These are phyloP conservation scores for Raphanus sativus DNA, from an alignment of 345 rosid species.

Conservation along the genomic window DNA sequence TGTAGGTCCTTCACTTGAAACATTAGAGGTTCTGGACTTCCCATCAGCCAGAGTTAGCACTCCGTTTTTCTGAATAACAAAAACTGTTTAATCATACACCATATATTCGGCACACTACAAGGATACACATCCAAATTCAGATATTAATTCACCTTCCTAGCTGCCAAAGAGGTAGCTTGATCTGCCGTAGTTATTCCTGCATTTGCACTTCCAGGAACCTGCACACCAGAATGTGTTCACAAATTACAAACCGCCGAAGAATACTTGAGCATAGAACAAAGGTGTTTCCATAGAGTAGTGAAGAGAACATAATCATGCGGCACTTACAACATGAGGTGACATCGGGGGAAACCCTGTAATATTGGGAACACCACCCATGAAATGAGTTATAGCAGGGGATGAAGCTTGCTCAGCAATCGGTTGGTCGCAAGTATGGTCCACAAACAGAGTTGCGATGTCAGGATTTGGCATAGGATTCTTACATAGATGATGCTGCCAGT, in stretches of 20 bases:
- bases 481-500: conserved; percentile 90
- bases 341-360: no score
- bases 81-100: conserved; percentile 4
- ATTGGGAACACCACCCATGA: no score
- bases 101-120: neutral
- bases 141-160: conserved; percentile 55
- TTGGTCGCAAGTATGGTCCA: conserved; percentile 75
- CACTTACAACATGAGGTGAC: conserved; percentile 71
- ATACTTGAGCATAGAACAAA: conserved; percentile 1
- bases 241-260: neutral
- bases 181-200: conserved; percentile 57
- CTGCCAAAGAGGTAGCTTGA: conserved; percentile 51
- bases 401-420: conserved; percentile 68
- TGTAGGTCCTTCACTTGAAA: conserved; percentile 54
- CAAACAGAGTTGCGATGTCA: conserved; percentile 72
- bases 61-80: conserved; percentile 49
- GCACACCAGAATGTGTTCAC: conserved; percentile 21
- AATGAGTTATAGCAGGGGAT: no score
- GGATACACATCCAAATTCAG: conserved; percentile 3
- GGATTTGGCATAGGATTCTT: conserved; percentile 84
- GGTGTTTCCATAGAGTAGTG: conserved; percentile 5
- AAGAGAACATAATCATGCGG: neutral
- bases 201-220: conserved; percentile 56
- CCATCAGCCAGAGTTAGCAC: conserved; percentile 51
- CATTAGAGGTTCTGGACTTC: conserved; percentile 68